Evolutionary conservation across 192 early-diverging fungal species (phyloP).

Genomic region (Backusella tuberculispora): DNA sequence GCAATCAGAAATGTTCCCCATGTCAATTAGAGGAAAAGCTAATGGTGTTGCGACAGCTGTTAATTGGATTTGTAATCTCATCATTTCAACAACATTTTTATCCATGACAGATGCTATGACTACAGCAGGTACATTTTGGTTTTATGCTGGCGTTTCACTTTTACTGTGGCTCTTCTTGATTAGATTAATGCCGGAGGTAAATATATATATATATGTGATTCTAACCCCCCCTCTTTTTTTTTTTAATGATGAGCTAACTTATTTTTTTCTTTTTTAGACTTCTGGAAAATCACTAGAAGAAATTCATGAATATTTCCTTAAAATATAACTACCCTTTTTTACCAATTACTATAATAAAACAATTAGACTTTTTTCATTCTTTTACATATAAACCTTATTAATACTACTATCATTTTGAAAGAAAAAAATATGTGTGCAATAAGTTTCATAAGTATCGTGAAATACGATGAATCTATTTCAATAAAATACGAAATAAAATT

Average conservation of each 20-base stretch:
- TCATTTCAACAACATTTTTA: slow-evolving; percentile 53
- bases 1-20: slow-evolving; percentile 56
- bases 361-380: no score
- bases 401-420: no score
- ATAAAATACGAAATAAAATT: no score
- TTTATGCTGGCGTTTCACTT: slow-evolving; percentile 50
- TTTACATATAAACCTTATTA: background rate
- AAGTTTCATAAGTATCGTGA: no score
- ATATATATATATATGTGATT: no score
- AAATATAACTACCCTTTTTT: slow-evolving; percentile 2
- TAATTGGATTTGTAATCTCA: slow-evolving; percentile 55
- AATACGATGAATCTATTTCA: no score
- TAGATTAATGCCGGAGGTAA: slow-evolving; percentile 51
- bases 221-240: background rate
- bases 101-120: slow-evolving; percentile 55
- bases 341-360: background rate
- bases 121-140: slow-evolving; percentile 54
- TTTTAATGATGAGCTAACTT: background rate
- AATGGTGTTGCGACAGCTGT: slow-evolving; percentile 57
- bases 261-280: slow-evolving; percentile 24
- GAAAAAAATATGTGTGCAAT: no score
- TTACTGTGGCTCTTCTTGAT: slow-evolving; percentile 51
- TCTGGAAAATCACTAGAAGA: slow-evolving; percentile 49
- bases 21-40: slow-evolving; percentile 55
- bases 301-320: slow-evolving; percentile 47